Evolutionary conservation across 176 grass and related monocot species (phyloP).

Genomic region (Dactylis glomerata): DNA sequence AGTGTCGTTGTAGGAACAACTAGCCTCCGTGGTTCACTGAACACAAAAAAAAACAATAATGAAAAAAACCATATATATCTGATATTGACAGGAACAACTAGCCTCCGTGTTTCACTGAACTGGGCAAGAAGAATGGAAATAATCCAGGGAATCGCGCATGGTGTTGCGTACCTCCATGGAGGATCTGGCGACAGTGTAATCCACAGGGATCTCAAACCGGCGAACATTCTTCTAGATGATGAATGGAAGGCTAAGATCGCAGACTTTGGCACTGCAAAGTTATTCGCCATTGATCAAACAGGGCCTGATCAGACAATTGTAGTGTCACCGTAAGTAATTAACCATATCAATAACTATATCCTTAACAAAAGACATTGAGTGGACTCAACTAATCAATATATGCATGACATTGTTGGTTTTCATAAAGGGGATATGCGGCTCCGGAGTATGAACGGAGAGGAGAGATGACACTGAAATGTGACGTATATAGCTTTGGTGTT

Average conservation of each 20-base stretch:
- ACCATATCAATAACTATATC: too few species aligned
- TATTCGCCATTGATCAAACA: neutral
- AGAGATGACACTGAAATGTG: neutral
- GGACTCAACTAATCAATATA: neutral
- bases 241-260: neutral
- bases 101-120: neutral
- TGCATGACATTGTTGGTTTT: neutral
- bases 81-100: neutral
- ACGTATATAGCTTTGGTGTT: constrained; percentile 22
- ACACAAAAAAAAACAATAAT: too few species aligned
- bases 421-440: constrained; percentile 3
- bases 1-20: too few species aligned
- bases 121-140: neutral
- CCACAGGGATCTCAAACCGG: constrained; percentile 17
- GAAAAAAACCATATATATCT: neutral
- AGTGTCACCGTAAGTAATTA: neutral
- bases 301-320: neutral
- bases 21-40: too few species aligned
- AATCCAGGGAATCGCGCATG: neutral
- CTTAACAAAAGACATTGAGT: neutral
- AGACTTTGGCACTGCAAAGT: neutral
- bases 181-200: neutral
- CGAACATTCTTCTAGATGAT: neutral
- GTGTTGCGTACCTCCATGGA: neutral
- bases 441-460: neutral